Conservation (phyloP, 306 rosid species). For the Gynostemma pentaphyllum region DNA sequence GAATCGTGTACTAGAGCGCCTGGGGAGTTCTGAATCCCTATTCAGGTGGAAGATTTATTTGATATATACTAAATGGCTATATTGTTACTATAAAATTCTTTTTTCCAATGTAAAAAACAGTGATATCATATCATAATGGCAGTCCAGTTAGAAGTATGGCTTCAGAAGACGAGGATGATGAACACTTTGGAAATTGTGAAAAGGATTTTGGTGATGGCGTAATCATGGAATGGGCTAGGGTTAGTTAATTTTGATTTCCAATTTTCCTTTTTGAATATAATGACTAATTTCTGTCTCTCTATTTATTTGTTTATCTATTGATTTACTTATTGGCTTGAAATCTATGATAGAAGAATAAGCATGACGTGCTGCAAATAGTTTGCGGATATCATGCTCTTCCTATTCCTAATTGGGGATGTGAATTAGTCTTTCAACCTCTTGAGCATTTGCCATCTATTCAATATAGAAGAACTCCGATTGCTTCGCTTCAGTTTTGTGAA, state of each 20-base stretch:
- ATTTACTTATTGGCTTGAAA: conserved; percentile 5
- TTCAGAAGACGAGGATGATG: conserved; percentile 78
- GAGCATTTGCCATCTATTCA: conserved; percentile 79
- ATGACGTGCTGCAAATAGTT: conserved; percentile 71
- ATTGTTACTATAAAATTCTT: background rate
- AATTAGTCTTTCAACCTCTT: conserved; percentile 68
- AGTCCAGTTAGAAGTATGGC: conserved; percentile 87
- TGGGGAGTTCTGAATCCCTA: conserved; percentile 62
- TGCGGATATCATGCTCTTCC: conserved; percentile 69
- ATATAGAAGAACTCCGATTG: conserved; percentile 51
- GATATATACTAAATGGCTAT: conserved; percentile 8
- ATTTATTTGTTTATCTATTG: background rate
- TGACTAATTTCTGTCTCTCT: background rate
- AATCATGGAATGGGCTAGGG: conserved; percentile 86
- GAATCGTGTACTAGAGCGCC: conserved; percentile 30
- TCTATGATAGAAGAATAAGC: conserved; percentile 62
- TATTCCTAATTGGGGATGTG: conserved; percentile 59
- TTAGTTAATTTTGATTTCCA: conserved; percentile 31
- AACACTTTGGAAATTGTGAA: conserved; percentile 38
- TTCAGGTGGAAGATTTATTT: conserved; percentile 54
- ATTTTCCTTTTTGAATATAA: background rate
- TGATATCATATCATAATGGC: conserved; percentile 53
- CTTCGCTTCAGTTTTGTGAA: conserved; percentile 48
- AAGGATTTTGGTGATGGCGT: conserved; percentile 44
- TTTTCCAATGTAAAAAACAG: conserved; percentile 14